Conservation (phyloP, 805 yeast genomes). For the Myxozyma udenii region DNA sequence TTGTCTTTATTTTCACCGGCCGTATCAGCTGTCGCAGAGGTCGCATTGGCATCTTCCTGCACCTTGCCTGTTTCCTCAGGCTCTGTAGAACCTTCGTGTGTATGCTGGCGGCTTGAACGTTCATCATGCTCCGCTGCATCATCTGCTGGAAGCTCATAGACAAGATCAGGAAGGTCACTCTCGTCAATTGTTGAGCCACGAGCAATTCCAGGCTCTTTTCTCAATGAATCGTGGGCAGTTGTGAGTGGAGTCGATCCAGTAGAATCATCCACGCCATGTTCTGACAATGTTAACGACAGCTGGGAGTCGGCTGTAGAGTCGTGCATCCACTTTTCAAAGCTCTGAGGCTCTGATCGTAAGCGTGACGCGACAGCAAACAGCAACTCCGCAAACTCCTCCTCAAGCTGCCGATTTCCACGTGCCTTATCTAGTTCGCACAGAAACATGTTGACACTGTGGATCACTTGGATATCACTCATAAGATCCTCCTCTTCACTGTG, state of each 20-base stretch:
- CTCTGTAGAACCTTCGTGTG: background rate
- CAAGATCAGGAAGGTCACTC: conserved; percentile 19
- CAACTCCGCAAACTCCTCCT: conserved; percentile 27
- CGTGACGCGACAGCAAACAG: conserved; percentile 27
- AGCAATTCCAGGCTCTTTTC: no score
- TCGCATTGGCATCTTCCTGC: background rate
- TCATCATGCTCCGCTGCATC: background rate
- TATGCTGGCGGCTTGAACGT: no score
- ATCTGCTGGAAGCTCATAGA: conserved; percentile 20
- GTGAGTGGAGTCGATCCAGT: background rate
- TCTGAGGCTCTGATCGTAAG: conserved; percentile 26
- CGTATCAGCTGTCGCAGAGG: background rate
- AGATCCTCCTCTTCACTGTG: conserved; percentile 21
- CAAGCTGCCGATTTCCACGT: conserved; percentile 11
- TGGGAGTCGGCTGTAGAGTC: background rate
- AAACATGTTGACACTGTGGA: conserved; percentile 18
- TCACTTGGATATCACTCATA: conserved; percentile 21
- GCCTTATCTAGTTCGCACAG: conserved; percentile 14
- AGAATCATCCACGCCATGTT: background rate
- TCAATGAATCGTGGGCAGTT: background rate
- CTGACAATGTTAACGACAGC: background rate
- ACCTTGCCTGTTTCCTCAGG: background rate
- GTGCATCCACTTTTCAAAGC: conserved; percentile 24
- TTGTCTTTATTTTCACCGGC: background rate
- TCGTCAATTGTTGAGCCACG: no score